Evolutionary conservation across 306 rosid genomes (phyloP).

Genomic region (Vigna mungo): DNA sequence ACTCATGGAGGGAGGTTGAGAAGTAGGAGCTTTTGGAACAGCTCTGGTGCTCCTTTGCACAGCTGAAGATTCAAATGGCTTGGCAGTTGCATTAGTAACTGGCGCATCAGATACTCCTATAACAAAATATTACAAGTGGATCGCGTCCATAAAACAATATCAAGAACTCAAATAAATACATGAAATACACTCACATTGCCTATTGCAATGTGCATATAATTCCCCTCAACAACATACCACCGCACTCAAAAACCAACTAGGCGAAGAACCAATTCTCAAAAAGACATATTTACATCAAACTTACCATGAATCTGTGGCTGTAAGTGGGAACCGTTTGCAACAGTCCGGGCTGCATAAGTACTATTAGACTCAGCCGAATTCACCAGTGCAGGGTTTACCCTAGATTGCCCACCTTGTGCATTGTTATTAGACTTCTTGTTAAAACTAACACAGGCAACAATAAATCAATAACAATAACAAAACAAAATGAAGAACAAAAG

Average conservation of each 20-base stretch:
- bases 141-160: conserved; percentile 7
- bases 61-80: conserved; percentile 58
- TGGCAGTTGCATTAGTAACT: conserved; percentile 58
- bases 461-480: conserved; percentile 30
- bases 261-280: not conserved
- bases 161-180: conserved; percentile 15
- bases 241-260: not conserved
- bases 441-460: conserved; percentile 57
- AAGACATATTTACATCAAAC: not conserved
- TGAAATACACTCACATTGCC: conserved; percentile 2
- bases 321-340: conserved; percentile 71
- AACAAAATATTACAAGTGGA: conserved; percentile 32
- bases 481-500: not conserved
- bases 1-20: conserved; percentile 70
- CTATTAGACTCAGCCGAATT: conserved; percentile 62
- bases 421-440: conserved; percentile 73
- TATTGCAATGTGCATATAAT: conserved; percentile 24
- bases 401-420: conserved; percentile 92
- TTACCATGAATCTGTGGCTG: conserved; percentile 72
- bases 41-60: conserved; percentile 67
- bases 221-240: conserved; percentile 4
- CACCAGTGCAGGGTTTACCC: conserved; percentile 62
- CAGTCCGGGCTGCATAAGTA: conserved; percentile 58
- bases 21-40: conserved; percentile 84
- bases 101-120: conserved; percentile 60